These are phyloP conservation scores for Wickerhamomyces silvicola DNA, from an alignment of 805 yeast genomes.

Conservation along the genomic window DNA sequence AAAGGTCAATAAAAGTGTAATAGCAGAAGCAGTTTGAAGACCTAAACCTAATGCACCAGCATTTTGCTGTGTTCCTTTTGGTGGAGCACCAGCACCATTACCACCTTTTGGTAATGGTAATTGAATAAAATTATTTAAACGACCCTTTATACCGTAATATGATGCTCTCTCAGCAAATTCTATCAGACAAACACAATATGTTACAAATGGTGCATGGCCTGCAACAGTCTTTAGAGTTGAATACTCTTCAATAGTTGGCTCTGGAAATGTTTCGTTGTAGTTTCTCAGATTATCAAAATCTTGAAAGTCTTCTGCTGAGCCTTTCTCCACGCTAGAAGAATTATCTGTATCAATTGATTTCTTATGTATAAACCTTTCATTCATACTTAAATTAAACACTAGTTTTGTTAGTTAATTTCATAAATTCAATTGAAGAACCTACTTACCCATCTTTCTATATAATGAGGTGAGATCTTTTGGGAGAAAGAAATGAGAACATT, in stretches of 20 bases:
- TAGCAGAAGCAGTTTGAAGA: constrained; percentile 57
- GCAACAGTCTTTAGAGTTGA: constrained; percentile 26
- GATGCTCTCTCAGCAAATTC: constrained; percentile 76
- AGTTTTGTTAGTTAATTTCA: no score
- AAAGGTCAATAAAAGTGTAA: constrained; percentile 71
- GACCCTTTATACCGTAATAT: constrained; percentile 68
- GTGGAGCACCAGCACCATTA: constrained; percentile 21
- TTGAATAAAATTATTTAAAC: constrained; percentile 74
- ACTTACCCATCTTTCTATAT: no score
- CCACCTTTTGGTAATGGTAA: constrained; percentile 30
- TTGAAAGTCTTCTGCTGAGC: no score
- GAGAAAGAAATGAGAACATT: no score
- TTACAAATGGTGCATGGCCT: constrained; percentile 39
- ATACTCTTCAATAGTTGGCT: constrained; percentile 38
- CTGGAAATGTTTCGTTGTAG: neutral
- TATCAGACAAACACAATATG: constrained; percentile 50
- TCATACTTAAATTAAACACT: no score
- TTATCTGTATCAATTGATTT: no score
- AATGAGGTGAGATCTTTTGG: no score
- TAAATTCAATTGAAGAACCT: no score
- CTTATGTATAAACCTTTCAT: no score
- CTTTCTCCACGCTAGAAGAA: no score
- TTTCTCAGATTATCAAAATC: no score
- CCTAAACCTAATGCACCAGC: constrained; percentile 51
- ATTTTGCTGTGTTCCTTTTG: constrained; percentile 5